phyloP scores from a whole-genome alignment of 768 basidiomycete species.

The Calvatia gigantea region DNA sequence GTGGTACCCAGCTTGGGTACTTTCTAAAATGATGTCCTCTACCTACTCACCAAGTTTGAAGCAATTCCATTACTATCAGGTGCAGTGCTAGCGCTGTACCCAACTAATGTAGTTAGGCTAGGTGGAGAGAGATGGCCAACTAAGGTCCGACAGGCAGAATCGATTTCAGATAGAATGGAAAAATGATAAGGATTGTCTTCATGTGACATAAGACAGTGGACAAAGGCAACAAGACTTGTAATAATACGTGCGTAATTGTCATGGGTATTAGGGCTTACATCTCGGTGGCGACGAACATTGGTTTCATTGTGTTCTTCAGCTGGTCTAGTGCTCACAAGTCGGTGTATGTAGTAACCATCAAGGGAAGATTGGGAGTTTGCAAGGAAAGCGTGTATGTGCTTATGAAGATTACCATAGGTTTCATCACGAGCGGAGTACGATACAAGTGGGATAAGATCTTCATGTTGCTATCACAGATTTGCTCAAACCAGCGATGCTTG shows the following conservation, averaged over 20 bases:
- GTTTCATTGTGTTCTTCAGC: conserved; percentile 6
- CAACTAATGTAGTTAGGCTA: too few species aligned
- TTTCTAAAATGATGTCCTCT: too few species aligned
- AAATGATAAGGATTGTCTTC: not conserved
- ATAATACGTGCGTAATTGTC: not conserved
- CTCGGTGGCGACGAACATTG: not conserved
- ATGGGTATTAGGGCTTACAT: conserved; percentile 4
- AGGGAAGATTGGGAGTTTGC: not conserved
- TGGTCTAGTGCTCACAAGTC: conserved; percentile 12
- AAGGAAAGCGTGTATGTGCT: not conserved
- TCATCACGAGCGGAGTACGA: not conserved
- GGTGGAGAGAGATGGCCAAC: not conserved
- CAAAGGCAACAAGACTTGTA: not conserved
- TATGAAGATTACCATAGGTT: not conserved
- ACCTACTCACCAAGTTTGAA: too few species aligned
- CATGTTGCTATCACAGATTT: not conserved
- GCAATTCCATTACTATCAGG: too few species aligned
- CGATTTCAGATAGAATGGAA: not conserved
- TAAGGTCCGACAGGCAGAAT: not conserved
- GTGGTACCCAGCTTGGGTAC: too few species aligned
- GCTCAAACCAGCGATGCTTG: conserved; percentile 10
- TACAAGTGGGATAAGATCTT: not conserved
- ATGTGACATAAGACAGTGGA: not conserved
- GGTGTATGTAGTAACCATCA: not conserved
- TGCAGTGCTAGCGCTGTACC: too few species aligned